Evolutionary conservation across 2,329 filamentous ascomycete genomes (phyloP).

Genomic region (Fonsecaea pugnacius): DNA sequence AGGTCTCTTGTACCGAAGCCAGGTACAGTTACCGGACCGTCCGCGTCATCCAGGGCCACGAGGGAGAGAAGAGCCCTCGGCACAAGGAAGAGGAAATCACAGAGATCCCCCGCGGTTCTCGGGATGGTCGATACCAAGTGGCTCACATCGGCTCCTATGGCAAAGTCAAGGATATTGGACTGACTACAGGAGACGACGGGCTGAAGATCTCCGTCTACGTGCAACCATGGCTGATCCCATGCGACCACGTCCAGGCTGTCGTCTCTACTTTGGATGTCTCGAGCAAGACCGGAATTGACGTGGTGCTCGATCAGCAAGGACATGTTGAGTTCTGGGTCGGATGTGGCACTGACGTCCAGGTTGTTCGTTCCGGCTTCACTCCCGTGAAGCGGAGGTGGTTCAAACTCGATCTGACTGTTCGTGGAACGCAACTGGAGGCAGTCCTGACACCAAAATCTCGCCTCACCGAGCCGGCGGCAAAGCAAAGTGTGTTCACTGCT

Average conservation of each 20-base stretch:
- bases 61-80: constrained; percentile 21
- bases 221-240: constrained; percentile 17
- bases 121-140: constrained; percentile 20
- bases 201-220: constrained; percentile 22
- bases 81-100: constrained; percentile 19
- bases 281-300: constrained; percentile 17
- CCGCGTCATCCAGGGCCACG: constrained; percentile 27
- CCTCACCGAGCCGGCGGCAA: background rate
- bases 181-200: background rate
- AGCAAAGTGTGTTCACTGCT: background rate
- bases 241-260: constrained; percentile 17
- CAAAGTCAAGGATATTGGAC: background rate
- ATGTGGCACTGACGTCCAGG: constrained; percentile 4
- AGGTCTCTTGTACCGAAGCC: constrained; percentile 28
- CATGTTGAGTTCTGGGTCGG: constrained; percentile 18
- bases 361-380: constrained; percentile 1
- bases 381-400: constrained; percentile 7
- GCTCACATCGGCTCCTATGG: constrained; percentile 25
- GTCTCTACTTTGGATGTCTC: constrained; percentile 22
- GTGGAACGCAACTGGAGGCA: constrained; percentile 1
- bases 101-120: constrained; percentile 15
- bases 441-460: too few species aligned
- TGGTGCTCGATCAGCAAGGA: constrained; percentile 7
- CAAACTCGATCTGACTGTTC: background rate
- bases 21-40: constrained; percentile 23